Evolutionary conservation across 306 rosid genomes (phyloP), one percentile per base, ranked within the genome.

Genomic region (Argentina anserina): DNA sequence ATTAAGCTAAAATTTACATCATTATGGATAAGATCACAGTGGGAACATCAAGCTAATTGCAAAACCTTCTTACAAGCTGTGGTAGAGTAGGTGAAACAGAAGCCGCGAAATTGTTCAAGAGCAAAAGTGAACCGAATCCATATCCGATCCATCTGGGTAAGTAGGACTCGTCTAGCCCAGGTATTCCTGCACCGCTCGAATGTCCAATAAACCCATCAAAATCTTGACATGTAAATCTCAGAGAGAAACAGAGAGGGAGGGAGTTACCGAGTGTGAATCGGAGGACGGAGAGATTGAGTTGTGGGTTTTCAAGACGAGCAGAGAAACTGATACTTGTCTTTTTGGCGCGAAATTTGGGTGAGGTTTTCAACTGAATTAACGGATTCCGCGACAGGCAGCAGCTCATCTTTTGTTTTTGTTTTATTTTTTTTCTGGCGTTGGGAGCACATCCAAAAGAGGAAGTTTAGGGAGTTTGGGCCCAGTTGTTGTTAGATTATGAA

Each of bases 131-230:
- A 60, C 96, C 96, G 63, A 94, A 91, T 31, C 96, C 91, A 55
- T 89, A 94, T 31, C 99, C 96, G 50, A 94, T 88, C 99, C 96
- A 94, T 89, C 97, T 84, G 78, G 99, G 96, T 68, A 94, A 84
- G 86, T 89, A 91, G 45, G 99, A 94, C 70, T 94, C 97, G 68
- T 91, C 96, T 65, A 94, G 84, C n/a, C 97, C 99, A 67, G 90
- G 91, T 67, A 94, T 88, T 64, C 99, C 97, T 90, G 79, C 43
- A 58, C 76, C 74, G 2, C 29, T 37, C 11, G 1, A 50, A 1
- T 15, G 25, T 25, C 63, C 42, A 43, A 53, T 47, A 49, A 58
- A 41, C 45, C 74, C 11, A 43, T 46, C 71, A 75, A 36, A 4
- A 4, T 28, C 43, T 33, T 33, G n/a, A 61, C 46, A 45, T 7